Evolutionary conservation across 495 filamentous ascomycete species (phyloP).

Genomic region (Penicillium dipodomyicola): DNA sequence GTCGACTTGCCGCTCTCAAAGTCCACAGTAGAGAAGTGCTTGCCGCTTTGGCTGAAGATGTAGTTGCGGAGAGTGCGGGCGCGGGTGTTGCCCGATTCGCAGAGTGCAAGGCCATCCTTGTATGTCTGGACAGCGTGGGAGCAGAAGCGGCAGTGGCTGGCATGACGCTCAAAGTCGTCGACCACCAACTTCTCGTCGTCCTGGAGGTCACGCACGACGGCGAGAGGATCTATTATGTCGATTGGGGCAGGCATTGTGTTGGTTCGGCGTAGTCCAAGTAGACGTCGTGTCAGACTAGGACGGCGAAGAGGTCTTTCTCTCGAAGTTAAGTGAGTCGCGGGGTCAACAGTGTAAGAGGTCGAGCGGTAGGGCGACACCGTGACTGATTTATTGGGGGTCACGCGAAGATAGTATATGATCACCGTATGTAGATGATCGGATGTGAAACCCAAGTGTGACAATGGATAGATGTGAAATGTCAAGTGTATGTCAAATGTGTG

Average conservation of each 20-base stretch:
- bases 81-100: conserved; percentile 46
- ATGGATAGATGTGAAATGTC: neutral
- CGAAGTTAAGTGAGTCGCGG: conserved; percentile 18
- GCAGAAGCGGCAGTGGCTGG: conserved; percentile 41
- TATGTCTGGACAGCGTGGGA: conserved; percentile 36
- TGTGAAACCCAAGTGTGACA: conserved; percentile 2
- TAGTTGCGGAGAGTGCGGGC: conserved; percentile 50
- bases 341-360: conserved; percentile 29
- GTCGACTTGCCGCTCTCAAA: conserved; percentile 41
- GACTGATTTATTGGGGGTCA: conserved; percentile 30
- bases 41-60: conserved; percentile 47
- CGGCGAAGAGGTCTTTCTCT: conserved; percentile 25
- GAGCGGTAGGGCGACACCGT: conserved; percentile 37
- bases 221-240: conserved; percentile 27
- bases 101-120: conserved; percentile 40
- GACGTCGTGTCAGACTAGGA: conserved; percentile 16
- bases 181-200: conserved; percentile 40
- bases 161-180: conserved; percentile 23
- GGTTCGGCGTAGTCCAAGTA: conserved; percentile 25
- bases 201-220: conserved; percentile 41
- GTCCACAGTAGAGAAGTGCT: conserved; percentile 49
- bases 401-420: conserved; percentile 21
- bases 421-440: conserved; percentile 9
- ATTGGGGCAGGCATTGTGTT: conserved; percentile 36
- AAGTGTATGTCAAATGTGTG: neutral